Evolutionary conservation across 306 rosid species (phyloP).

Genomic region (Vigna radiata): DNA sequence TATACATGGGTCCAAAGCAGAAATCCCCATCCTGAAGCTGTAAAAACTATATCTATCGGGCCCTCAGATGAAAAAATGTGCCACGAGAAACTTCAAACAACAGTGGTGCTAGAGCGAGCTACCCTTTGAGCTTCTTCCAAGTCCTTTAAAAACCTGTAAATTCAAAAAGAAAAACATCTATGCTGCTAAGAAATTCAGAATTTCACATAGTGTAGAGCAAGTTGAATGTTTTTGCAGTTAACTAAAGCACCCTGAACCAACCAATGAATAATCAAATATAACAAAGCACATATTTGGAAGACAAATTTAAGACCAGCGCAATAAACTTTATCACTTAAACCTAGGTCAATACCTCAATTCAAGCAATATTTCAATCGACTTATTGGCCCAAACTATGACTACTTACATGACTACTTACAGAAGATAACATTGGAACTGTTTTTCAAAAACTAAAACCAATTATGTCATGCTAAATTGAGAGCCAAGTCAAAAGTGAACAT

Average conservation of each 20-base stretch:
- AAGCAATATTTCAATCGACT: constrained; percentile 24
- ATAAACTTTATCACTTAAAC: constrained; percentile 32
- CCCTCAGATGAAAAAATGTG: constrained; percentile 40
- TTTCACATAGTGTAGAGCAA: constrained; percentile 14
- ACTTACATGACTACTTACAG: constrained; percentile 25
- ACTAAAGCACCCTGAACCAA: constrained; percentile 35
- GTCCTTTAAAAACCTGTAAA: constrained; percentile 84
- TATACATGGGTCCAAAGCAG: constrained; percentile 22
- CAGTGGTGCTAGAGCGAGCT: constrained; percentile 64
- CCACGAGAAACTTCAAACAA: constrained; percentile 55
- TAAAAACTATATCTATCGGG: constrained; percentile 37
- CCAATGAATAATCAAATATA: constrained; percentile 18
- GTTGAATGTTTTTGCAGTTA: constrained; percentile 24
- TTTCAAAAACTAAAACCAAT: constrained; percentile 17
- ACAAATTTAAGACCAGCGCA: constrained; percentile 17
- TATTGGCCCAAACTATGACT: constrained; percentile 30
- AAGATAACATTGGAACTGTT: constrained; percentile 28
- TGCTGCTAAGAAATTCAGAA: constrained; percentile 39
- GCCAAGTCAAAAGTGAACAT: constrained; percentile 10
- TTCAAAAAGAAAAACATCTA: constrained; percentile 29
- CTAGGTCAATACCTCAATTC: constrained; percentile 14
- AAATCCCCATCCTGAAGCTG: constrained; percentile 39
- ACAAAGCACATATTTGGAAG: constrained; percentile 24
- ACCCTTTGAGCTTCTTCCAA: constrained; percentile 95
- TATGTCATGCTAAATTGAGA: constrained; percentile 28